phyloP scores from a whole-genome alignment of 164 flowering plant species.

The Umbellularia californica region DNA sequence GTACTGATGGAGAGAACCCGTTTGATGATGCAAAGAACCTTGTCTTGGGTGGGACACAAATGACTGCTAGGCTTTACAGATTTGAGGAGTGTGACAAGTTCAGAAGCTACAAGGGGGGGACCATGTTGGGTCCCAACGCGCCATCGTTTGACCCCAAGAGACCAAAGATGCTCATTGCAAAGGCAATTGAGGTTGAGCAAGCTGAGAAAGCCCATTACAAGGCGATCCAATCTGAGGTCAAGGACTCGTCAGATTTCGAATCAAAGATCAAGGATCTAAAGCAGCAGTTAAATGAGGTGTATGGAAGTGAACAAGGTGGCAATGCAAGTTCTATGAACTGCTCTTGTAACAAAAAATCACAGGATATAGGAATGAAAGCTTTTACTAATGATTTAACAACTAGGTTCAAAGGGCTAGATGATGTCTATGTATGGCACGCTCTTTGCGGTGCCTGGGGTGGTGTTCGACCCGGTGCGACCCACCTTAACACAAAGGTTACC shows the following conservation, averaged over 20 bases:
- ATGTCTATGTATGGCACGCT: slow-evolving; percentile 92
- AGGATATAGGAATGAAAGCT: slow-evolving; percentile 60
- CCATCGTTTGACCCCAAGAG: slow-evolving; percentile 48
- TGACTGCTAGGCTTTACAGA: slow-evolving; percentile 72
- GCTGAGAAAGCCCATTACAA: slow-evolving; percentile 51
- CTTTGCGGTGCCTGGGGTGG: slow-evolving; percentile 97
- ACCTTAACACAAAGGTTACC: slow-evolving; percentile 49
- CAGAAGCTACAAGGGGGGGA: slow-evolving; percentile 48
- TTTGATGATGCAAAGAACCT: slow-evolving; percentile 55
- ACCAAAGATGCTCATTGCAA: slow-evolving; percentile 58
- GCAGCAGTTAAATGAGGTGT: slow-evolving; percentile 38
- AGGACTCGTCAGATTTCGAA: slow-evolving; percentile 37
- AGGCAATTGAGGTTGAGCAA: slow-evolving; percentile 63
- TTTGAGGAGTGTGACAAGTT: slow-evolving; percentile 67
- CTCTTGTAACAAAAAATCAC: background rate
- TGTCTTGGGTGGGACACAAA: slow-evolving; percentile 72
- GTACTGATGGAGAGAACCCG: slow-evolving; percentile 44
- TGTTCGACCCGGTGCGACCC: slow-evolving; percentile 47
- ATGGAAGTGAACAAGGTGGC: slow-evolving; percentile 8
- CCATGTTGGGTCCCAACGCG: slow-evolving; percentile 35
- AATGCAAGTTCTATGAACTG: background rate
- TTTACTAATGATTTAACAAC: slow-evolving; percentile 69
- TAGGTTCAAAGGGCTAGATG: slow-evolving; percentile 52
- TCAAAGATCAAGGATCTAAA: slow-evolving; percentile 31
- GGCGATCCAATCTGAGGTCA: slow-evolving; percentile 35